Evolutionary conservation across 2,329 filamentous ascomycete genomes (phyloP).

Genomic region (Taxawa tesnikishii): DNA sequence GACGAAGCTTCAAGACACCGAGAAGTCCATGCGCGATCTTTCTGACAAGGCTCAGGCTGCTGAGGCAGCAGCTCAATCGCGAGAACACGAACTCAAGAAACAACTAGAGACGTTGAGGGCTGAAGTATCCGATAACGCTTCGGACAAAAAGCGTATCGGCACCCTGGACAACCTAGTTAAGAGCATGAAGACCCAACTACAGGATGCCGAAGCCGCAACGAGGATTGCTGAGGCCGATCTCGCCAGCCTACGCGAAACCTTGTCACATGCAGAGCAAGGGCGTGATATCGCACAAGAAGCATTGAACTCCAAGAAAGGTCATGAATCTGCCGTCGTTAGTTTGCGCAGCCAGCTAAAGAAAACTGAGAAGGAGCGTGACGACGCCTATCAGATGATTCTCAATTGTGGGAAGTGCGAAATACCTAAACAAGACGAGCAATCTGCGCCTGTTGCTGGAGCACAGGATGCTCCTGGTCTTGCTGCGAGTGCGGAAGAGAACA

Average conservation of each 20-base stretch:
- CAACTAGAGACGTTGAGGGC: background rate
- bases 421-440: slow-evolving; percentile 7
- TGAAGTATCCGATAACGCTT: slow-evolving; percentile 13
- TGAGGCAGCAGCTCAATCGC: slow-evolving; percentile 21
- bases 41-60: slow-evolving; percentile 6
- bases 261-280: slow-evolving; percentile 14
- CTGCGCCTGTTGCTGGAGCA: background rate
- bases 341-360: slow-evolving; percentile 17
- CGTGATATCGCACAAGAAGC: slow-evolving; percentile 13
- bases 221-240: slow-evolving; percentile 32
- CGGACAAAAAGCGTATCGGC: slow-evolving; percentile 37
- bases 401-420: slow-evolving; percentile 19
- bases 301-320: slow-evolving; percentile 11
- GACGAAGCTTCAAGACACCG: slow-evolving; percentile 27
- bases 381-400: slow-evolving; percentile 21
- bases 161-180: slow-evolving; percentile 44
- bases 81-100: slow-evolving; percentile 32
- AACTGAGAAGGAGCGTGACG: slow-evolving; percentile 18
- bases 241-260: slow-evolving; percentile 23
- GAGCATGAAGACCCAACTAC: slow-evolving; percentile 40
- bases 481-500: slow-evolving; percentile 5
- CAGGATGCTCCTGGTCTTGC: background rate
- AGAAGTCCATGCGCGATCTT: background rate
- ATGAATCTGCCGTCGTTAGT: slow-evolving; percentile 16
- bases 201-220: slow-evolving; percentile 39